Evolutionary conservation across 1,284 basidiomycete genomes (phyloP).

Genomic region (Stereum hirsutum): DNA sequence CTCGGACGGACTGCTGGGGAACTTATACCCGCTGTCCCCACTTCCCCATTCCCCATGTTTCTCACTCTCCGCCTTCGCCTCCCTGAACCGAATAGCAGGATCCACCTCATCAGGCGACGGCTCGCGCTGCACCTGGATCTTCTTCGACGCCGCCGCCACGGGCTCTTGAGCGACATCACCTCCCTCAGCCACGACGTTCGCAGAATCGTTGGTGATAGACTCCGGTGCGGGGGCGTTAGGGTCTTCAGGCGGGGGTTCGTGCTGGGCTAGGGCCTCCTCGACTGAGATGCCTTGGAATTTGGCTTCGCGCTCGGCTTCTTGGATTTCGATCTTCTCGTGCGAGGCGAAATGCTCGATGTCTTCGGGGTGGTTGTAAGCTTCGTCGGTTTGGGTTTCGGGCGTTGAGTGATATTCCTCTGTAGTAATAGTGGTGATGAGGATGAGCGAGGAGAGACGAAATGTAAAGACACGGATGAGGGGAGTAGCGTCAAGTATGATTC

Average conservation of each 20-base stretch:
- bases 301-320: slow-evolving; percentile 81
- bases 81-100: slow-evolving; percentile 48
- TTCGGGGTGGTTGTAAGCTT: slow-evolving; percentile 89
- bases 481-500: slow-evolving; percentile 8
- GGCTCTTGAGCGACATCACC: slow-evolving; percentile 12
- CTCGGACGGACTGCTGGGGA: slow-evolving; percentile 60
- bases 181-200: slow-evolving; percentile 16
- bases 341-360: slow-evolving; percentile 84
- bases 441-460: slow-evolving; percentile 2
- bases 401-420: slow-evolving; percentile 88
- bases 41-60: slow-evolving; percentile 60
- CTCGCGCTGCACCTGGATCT: slow-evolving; percentile 45
- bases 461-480: not conserved
- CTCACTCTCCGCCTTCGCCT: slow-evolving; percentile 39
- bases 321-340: slow-evolving; percentile 81
- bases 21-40: slow-evolving; percentile 65
- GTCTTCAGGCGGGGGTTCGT: slow-evolving; percentile 21
- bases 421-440: not conserved
- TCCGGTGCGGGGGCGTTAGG: slow-evolving; percentile 10
- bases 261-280: slow-evolving; percentile 52
- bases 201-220: not conserved
- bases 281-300: slow-evolving; percentile 73
- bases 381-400: slow-evolving; percentile 95
- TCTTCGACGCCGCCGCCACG: slow-evolving; percentile 28
- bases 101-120: slow-evolving; percentile 58